Conservation (phyloP, 108 stramenopile genomes). For the Cyclostephanos invisitatus region DNA sequence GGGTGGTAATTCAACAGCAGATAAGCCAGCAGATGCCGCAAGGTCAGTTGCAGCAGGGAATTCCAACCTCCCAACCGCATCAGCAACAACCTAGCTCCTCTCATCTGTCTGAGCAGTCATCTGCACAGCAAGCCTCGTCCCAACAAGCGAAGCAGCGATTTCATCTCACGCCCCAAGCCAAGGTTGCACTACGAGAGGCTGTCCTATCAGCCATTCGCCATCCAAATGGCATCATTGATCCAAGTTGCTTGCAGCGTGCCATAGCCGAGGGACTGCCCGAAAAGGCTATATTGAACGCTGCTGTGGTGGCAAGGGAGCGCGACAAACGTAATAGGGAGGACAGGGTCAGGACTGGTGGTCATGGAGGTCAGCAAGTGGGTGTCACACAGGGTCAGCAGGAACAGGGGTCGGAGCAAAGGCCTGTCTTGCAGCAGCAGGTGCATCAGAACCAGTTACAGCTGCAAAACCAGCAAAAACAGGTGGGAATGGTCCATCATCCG, state of each 20-base stretch:
- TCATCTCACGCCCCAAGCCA: slow-evolving; percentile 67
- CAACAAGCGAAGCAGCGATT: slow-evolving; percentile 33
- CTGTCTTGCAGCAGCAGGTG: neutral
- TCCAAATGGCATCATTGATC: slow-evolving; percentile 68
- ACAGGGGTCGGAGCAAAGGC: slow-evolving; percentile 8
- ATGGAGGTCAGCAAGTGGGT: slow-evolving; percentile 6
- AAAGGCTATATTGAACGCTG: slow-evolving; percentile 84
- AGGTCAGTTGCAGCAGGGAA: slow-evolving; percentile 15
- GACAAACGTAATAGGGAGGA: slow-evolving; percentile 53
- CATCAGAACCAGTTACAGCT: slow-evolving; percentile 16
- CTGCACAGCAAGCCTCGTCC: slow-evolving; percentile 2
- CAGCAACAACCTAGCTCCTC: neutral
- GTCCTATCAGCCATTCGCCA: slow-evolving; percentile 80
- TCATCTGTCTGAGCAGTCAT: neutral
- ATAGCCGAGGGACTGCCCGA: slow-evolving; percentile 68
- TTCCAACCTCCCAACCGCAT: neutral
- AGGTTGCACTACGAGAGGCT: slow-evolving; percentile 72
- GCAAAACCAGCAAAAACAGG: slow-evolving; percentile 13
- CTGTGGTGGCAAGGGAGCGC: slow-evolving; percentile 71
- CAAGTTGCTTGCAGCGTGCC: slow-evolving; percentile 64
- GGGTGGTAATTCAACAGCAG: slow-evolving; percentile 12
- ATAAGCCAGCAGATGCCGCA: slow-evolving; percentile 34
- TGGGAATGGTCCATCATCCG: slow-evolving; percentile 12
- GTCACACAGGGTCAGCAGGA: neutral
- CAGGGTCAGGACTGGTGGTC: slow-evolving; percentile 25